phyloP scores from a whole-genome alignment of 192 early-diverging fungal genomes.

The Pilaira anomala region DNA sequence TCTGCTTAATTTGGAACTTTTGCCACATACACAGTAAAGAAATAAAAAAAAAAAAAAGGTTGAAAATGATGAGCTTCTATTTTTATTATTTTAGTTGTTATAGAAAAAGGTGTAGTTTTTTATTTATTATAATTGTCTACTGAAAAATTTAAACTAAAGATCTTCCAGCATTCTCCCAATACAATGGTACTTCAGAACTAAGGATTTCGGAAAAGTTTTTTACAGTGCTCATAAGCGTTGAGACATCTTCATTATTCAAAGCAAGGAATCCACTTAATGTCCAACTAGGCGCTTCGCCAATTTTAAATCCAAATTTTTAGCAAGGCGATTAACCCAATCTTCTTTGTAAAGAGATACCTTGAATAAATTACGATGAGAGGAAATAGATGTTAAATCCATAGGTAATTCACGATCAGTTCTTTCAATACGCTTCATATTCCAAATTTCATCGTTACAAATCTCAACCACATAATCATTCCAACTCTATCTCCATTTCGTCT shows the following conservation, averaged over 20 bases:
- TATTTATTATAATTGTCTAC: no score
- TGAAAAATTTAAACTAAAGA: constrained; percentile 17
- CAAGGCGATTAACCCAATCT: constrained; percentile 38
- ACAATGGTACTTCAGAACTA: constrained; percentile 18
- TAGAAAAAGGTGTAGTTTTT: no score
- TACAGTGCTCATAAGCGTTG: constrained; percentile 9
- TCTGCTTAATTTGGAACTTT: no score
- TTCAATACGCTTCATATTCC: constrained; percentile 21
- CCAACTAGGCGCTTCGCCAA: constrained; percentile 41
- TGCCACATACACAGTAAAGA: no score
- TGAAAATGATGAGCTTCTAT: no score
- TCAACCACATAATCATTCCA: constrained; percentile 43
- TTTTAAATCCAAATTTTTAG: constrained; percentile 29
- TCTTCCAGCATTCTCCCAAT: constrained; percentile 9
- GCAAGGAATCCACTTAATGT: constrained; percentile 28
- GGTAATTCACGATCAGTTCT: constrained; percentile 15
- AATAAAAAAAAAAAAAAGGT: no score
- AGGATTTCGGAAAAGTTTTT: constrained; percentile 23
- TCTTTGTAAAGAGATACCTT: constrained; percentile 31
- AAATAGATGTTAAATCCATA: constrained; percentile 17
- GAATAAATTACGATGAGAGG: constrained; percentile 15
- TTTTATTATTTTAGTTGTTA: no score
- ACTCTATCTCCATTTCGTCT: constrained; percentile 37
- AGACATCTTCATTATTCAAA: constrained; percentile 12
- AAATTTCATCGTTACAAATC: constrained; percentile 39